Evolutionary conservation across 306 rosid species (phyloP), one percentile per base, ranked within the genome.

Genomic region (Ammopiptanthus mongolicus): DNA sequence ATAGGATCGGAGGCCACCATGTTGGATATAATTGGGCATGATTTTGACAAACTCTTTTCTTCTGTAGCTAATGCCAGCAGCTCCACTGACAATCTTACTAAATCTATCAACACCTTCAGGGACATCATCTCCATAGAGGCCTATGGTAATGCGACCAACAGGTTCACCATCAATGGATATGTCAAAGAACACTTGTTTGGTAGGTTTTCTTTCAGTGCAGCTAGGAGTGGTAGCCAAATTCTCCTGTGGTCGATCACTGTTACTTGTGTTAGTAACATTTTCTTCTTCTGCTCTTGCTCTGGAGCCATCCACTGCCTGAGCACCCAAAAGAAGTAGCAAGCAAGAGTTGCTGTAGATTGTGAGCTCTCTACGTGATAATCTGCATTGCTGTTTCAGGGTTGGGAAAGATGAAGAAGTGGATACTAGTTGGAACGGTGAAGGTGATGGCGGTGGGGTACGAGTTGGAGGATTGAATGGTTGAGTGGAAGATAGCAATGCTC

Each of bases 31-130:
- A 64, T 74, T 85, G 0, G 97, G 89, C 86, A 87, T 79, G 82
- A 95, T 89, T 80, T 89, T 92, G 28, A 86, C 79, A 13, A 95
- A 92, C 84, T 90, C 96, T 83, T 95, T 92, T 75, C 93, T 95
- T 78, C 97, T 85, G 77, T 95, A 92, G 86, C 95, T 92, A 53
- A 90, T 69, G 42, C 99, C 97, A 33, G 96, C 95, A 23, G 91
- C 89, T 47, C 97, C 99, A 64, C 93, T 95, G 0, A 81, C 93
- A 81, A 95, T 88, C 70, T 70, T 87, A 10, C 83, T 75, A 29
- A 95, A 84, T 78, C 97, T 89, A 8, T 86, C 85, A 28, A 81
- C 96, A 47, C 97, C 97, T 28, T 73, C 52, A 0, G 96, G 92
- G 22, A 74, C 80, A 1, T 87, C 87, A 3, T 90, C 84, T 46